Base-by-base conservation (phyloP, 1,139 yeast genomes). In the Candida gigantensis region DNA sequence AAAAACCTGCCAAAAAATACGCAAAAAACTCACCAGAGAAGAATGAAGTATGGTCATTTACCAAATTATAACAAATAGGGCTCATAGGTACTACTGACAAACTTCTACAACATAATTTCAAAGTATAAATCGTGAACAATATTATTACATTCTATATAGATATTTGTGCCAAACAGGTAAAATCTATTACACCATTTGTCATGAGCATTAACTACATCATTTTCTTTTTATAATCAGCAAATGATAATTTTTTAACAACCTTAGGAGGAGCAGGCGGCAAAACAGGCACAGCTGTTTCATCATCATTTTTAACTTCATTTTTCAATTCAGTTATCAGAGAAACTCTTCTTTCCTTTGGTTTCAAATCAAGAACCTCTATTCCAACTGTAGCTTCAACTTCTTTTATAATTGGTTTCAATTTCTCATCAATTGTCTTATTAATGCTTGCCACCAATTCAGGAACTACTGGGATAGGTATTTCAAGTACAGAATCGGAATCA, bases 201-300 rank as follows among this genome's bases (percentile, higher is more conserved):
- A n/a, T n/a, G n/a, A n/a, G n/a, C n/a, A n/a, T 13, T 21, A 12
- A 9, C 33, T 47, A 65, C 50, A 75, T 77, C 71, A 74, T 79
- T 58, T 81, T 83, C 65, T 79, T 82, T 57, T 81, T 81, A 58
- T 86, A 86, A 54, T 86, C 95, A 2, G 95, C 95, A 60, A 87
- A 81, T 24, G 90, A 83, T 43, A 86, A 64, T 58, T 85, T 84
- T 65, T 86, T 86, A 45, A 73, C 77, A 7, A 66, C 57, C 47
- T 51, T 58, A 26, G 47, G 61, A 28, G 57, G 56, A 5, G 55
- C 45, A 8, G 44, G 13, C 3, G 25, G 11, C n/a, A 6, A n/a
- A 43, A 16, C n/a, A n/a, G n/a, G 47, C 40, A 10, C 40, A 10
- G 5, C 7, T 18, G 4, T 28, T 16, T 3, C n/a, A 6, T 10